Percentiles rank a stretch among this genome's conserved stretches.
Conservation (phyloP, 441 rosid species). For the Croton laevigatus region DNA sequence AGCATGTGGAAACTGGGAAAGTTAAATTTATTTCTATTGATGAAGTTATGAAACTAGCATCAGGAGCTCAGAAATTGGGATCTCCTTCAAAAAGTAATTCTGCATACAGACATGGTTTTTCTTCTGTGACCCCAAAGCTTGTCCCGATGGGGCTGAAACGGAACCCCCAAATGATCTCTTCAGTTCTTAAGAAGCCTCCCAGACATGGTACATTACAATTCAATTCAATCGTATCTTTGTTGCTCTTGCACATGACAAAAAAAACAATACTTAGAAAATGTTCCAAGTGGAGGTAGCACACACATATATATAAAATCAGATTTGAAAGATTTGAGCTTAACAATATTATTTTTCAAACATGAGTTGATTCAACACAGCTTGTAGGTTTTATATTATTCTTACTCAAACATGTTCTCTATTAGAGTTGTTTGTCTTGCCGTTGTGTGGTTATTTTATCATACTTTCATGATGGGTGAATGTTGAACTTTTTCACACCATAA, state of each 20-base stretch:
- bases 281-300: background rate
- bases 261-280: background rate
- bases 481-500: background rate
- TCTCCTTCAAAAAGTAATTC: constrained; percentile 17
- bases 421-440: background rate
- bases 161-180: constrained; percentile 21
- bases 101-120: constrained; percentile 18
- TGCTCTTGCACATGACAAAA: background rate
- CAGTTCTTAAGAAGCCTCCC: constrained; percentile 24
- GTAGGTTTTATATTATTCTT: background rate
- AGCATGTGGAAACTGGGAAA: constrained; percentile 28
- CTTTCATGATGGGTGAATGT: background rate
- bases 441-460: background rate
- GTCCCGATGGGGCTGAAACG: constrained; percentile 16
- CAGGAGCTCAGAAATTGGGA: constrained; percentile 20
- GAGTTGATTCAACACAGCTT: background rate
- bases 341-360: background rate
- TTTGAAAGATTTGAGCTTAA: background rate
- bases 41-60: constrained; percentile 38
- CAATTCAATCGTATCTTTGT: constrained; percentile 8
- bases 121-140: constrained; percentile 19
- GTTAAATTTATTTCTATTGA: constrained; percentile 41
- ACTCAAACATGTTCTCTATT: background rate
- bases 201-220: constrained; percentile 23
- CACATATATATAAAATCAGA: background rate